Evolutionary conservation across 352 stramenopile genomes (phyloP).

Genomic region (Phytophthora nicotianae): DNA sequence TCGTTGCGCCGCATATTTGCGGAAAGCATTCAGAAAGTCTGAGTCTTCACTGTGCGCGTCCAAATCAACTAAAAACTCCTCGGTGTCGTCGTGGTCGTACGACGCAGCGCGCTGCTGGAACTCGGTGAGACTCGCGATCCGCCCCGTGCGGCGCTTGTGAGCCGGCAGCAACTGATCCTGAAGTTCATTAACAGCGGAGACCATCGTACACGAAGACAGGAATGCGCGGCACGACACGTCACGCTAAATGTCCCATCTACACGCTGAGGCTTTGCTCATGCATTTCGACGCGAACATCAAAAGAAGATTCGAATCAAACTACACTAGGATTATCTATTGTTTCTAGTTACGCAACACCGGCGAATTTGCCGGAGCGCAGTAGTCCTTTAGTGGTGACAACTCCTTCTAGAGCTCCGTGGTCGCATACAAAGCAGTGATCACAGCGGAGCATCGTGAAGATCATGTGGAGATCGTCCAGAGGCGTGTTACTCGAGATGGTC

Average conservation of each 20-base stretch:
- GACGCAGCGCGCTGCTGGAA: constrained; percentile 76
- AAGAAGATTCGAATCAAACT: too few relatives aligned
- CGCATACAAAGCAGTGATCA: constrained; percentile 88
- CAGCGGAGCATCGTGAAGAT: constrained; percentile 92
- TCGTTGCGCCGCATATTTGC: constrained; percentile 29
- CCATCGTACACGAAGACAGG: background rate
- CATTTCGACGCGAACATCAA: background rate
- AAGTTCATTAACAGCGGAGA: constrained; percentile 10
- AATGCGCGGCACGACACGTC: background rate
- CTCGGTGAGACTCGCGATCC: constrained; percentile 79
- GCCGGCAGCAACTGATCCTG: constrained; percentile 61
- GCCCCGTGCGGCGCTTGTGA: constrained; percentile 69
- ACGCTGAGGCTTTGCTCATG: background rate
- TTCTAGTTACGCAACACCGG: constrained; percentile 11
- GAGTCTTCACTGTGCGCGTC: constrained; percentile 29
- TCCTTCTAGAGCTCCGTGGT: constrained; percentile 80
- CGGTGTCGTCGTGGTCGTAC: constrained; percentile 36
- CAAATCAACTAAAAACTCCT: constrained; percentile 24
- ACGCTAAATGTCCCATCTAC: constrained; percentile 3
- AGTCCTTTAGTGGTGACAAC: constrained; percentile 85
- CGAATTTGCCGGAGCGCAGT: constrained; percentile 52
- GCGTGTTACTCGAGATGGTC: constrained; percentile 80
- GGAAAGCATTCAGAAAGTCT: constrained; percentile 49
- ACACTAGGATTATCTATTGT: background rate
- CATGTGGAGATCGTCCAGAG: constrained; percentile 88